phyloP scores from a whole-genome alignment of 495 filamentous ascomycete genomes.

The Hypoxylon fragiforme region DNA sequence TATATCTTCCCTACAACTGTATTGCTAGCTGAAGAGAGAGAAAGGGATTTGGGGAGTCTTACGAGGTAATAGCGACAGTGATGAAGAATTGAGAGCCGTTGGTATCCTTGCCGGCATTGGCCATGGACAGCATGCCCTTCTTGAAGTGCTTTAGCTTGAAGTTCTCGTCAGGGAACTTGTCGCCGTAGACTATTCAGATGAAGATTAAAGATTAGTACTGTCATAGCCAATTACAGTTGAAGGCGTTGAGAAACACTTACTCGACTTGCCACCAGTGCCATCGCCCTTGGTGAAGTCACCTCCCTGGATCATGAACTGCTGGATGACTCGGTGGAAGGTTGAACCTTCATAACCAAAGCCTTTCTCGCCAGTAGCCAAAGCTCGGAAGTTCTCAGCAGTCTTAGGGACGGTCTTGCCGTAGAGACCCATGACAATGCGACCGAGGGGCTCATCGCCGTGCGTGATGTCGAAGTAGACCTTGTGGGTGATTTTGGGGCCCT shows the following conservation, averaged over 20 bases:
- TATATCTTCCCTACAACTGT: too few relatives aligned
- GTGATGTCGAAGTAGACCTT: constrained; percentile 97
- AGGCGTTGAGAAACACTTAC: constrained; percentile 52
- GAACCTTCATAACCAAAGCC: constrained; percentile 96
- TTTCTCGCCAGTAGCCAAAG: constrained; percentile 94
- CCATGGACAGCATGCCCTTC: constrained; percentile 76
- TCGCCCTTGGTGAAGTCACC: constrained; percentile 98
- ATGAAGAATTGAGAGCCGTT: constrained; percentile 99
- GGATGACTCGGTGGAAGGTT: constrained; percentile 97
- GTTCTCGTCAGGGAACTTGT: constrained; percentile 97
- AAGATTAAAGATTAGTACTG: too few relatives aligned
- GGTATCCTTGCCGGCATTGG: constrained; percentile 96
- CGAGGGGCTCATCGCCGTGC: constrained; percentile 83
- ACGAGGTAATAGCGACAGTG: constrained; percentile 82
- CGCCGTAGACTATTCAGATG: constrained; percentile 71
- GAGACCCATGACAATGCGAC: constrained; percentile 87
- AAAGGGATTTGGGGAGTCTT: constrained; percentile 42
- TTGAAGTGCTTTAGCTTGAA: constrained; percentile 92
- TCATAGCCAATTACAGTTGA: too few relatives aligned
- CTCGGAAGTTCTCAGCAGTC: constrained; percentile 98
- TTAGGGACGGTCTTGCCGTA: constrained; percentile 98
- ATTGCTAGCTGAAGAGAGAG: background rate
- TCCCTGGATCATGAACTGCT: constrained; percentile 98
- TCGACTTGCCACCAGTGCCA: constrained; percentile 95
- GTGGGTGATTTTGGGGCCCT: constrained; percentile 94